Evolutionary conservation across 2,329 filamentous ascomycete genomes (phyloP), one percentile per base, ranked within the genome.

Genomic region (Beauveria varroae): DNA sequence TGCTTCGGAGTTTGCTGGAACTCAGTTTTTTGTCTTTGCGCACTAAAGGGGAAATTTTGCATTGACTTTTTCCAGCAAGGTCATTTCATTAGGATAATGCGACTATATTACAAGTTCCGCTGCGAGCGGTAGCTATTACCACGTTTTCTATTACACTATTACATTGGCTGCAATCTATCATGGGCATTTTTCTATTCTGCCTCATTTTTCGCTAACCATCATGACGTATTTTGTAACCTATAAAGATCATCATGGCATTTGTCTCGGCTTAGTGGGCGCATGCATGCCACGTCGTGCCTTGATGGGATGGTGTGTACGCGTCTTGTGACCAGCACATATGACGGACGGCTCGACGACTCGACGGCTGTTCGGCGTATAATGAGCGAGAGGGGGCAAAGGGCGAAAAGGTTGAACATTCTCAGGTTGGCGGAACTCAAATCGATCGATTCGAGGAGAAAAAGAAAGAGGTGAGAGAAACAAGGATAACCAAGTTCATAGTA

Each of bases 1-100:
- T 52, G 24, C n/a, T 57, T 57, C 30, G 60, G 60, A 43, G 53
- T 62, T 62, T 37, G 46, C 37, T 51, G 57, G 50, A 55, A 26
- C 40, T 49, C 30, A 3, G 18, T 24, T 46, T 20, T 22, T 24
- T 43, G 28, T 53, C 20, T 55, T 46, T 40, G 24, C 14, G 46
- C 34, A 24, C 26, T 52, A 5, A 14, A 26, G 26, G 47, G 57
- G n/a, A 14, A 43, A 37, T 43, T 52, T 22, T 37, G 18, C 6
- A 7, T 50, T 7, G 16, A 16, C 20, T 24, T 40, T n/a, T 8
- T 22, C 37, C 37, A 5, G 46, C n/a, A 50, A 43, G 44, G 46
- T 10, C 44, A 34, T 28, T 5, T 34, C 16, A 18, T 24, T 51
- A 47, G 34, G 26, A 49, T 24, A 22, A 43, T 10, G 8, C 22